Percentiles rank a stretch among this genome's conserved stretches.
phyloP scores from a whole-genome alignment of 2,329 filamentous ascomycete species.

The Fusarium foetens region DNA sequence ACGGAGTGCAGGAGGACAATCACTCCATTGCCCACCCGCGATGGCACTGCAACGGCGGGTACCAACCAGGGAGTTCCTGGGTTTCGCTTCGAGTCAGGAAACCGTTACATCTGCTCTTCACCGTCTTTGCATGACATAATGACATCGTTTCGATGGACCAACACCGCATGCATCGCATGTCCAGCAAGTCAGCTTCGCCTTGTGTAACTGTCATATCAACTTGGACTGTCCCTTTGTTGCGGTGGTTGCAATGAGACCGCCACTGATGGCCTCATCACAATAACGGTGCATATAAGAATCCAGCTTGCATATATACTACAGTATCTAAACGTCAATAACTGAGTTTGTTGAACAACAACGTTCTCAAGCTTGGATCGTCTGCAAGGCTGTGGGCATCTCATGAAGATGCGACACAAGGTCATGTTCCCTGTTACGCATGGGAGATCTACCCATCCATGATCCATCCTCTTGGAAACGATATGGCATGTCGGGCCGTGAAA shows the following conservation, averaged over 20 bases:
- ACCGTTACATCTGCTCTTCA: constrained; percentile 20
- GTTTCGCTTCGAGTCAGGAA: constrained; percentile 19
- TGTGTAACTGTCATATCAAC: constrained; percentile 4
- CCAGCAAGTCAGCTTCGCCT: constrained; percentile 8
- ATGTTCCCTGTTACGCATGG: constrained; percentile 41
- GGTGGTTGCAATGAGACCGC: not conserved
- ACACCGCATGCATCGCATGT: not conserved
- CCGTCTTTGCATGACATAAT: constrained; percentile 28
- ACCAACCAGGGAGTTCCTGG: constrained; percentile 23
- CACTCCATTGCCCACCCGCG: constrained; percentile 36
- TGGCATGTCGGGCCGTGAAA: constrained; percentile 8
- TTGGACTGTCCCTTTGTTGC: not conserved
- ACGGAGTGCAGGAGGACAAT: constrained; percentile 11
- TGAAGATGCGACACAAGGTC: constrained; percentile 42
- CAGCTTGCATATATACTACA: not conserved
- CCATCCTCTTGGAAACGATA: constrained; percentile 38
- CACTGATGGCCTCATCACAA: not conserved
- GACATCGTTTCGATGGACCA: not conserved
- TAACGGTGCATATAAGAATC: not conserved
- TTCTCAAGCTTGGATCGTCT: constrained; percentile 33
- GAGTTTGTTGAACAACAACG: not conserved
- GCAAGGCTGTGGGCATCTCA: constrained; percentile 36
- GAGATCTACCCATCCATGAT: constrained; percentile 35
- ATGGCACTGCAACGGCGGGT: constrained; percentile 39
- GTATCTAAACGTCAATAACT: not conserved